phyloP scores from a whole-genome alignment of 1,139 yeast genomes.

The Yamadazyma atlantica region DNA sequence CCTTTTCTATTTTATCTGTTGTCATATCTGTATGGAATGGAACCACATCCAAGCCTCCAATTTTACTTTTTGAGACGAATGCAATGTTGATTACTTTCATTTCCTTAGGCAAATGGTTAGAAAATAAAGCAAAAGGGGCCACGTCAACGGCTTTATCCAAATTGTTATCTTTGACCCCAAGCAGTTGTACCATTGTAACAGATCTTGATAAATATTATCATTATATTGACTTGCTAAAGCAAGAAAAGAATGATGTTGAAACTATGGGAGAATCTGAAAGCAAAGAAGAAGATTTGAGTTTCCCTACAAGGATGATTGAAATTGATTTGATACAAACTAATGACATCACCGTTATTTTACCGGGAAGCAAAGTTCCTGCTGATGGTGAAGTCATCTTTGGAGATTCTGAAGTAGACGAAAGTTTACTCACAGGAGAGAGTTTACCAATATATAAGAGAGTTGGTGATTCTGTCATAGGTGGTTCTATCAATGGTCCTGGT shows the following conservation, averaged over 20 bases:
- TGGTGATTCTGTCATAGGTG: conserved; percentile 78
- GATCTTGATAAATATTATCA: conserved; percentile 31
- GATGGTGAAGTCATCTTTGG: conserved; percentile 85
- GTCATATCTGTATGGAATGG: conserved; percentile 41
- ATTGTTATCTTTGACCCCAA: conserved; percentile 77
- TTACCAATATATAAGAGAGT: conserved; percentile 61
- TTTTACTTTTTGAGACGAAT: conserved; percentile 81
- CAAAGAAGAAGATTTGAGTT: conserved; percentile 16
- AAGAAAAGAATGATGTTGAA: conserved; percentile 10
- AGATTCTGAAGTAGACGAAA: conserved; percentile 80
- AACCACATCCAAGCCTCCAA: conserved; percentile 51
- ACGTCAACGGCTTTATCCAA: conserved; percentile 86
- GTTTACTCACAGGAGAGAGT: conserved; percentile 89
- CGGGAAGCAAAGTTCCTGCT: conserved; percentile 89
- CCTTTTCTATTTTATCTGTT: conserved; percentile 68
- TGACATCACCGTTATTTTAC: conserved; percentile 75
- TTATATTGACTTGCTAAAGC: conserved; percentile 14
- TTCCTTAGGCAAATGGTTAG: conserved; percentile 85
- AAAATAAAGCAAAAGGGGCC: conserved; percentile 89
- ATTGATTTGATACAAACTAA: conserved; percentile 75
- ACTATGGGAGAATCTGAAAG: too few relatives aligned
- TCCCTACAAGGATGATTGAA: conserved; percentile 43
- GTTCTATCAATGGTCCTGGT: conserved; percentile 84
- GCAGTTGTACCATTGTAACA: conserved; percentile 64
- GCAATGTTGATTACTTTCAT: conserved; percentile 84